phyloP scores from a whole-genome alignment of 306 rosid species.

The Pyrus communis region DNA sequence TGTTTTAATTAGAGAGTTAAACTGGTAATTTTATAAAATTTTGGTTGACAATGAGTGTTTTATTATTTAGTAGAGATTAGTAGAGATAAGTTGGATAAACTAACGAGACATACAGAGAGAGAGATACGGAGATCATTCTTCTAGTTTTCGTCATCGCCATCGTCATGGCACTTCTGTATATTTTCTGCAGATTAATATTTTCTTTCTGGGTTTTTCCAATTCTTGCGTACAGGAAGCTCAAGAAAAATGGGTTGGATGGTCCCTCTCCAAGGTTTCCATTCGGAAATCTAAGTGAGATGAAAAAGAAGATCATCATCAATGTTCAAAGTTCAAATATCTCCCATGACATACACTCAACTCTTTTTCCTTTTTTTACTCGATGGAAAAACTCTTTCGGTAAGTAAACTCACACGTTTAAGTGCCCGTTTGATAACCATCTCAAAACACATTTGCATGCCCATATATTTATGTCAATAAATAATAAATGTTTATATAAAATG shows the following conservation, averaged over 20 bases:
- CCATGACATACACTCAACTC: slow-evolving; percentile 63
- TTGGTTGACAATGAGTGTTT: no score
- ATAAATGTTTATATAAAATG: not conserved
- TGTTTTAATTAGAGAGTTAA: no score
- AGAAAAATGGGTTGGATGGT: slow-evolving; percentile 61
- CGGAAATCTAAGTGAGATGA: slow-evolving; percentile 60
- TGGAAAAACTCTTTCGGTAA: slow-evolving; percentile 70
- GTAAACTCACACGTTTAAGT: not conserved
- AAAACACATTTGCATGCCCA: not conserved
- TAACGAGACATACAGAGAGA: no score
- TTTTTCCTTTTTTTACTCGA: slow-evolving; percentile 53
- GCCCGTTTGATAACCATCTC: not conserved
- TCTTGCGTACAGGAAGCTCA: slow-evolving; percentile 29
- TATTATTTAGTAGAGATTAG: no score
- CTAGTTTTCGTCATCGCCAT: slow-evolving; percentile 16
- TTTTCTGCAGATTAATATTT: slow-evolving; percentile 23
- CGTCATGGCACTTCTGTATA: not conserved
- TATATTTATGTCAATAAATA: not conserved
- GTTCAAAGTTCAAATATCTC: slow-evolving; percentile 2
- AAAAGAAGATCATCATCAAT: slow-evolving; percentile 17
- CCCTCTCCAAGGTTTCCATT: slow-evolving; percentile 72
- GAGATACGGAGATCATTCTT: slow-evolving; percentile 15
- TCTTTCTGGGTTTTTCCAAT: slow-evolving; percentile 59
- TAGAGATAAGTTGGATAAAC: no score
- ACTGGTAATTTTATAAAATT: no score